Percentiles rank a stretch among this genome's conserved stretches.
Evolutionary conservation across 441 rosid species (phyloP).

Genomic region (Adansonia gregorii): DNA sequence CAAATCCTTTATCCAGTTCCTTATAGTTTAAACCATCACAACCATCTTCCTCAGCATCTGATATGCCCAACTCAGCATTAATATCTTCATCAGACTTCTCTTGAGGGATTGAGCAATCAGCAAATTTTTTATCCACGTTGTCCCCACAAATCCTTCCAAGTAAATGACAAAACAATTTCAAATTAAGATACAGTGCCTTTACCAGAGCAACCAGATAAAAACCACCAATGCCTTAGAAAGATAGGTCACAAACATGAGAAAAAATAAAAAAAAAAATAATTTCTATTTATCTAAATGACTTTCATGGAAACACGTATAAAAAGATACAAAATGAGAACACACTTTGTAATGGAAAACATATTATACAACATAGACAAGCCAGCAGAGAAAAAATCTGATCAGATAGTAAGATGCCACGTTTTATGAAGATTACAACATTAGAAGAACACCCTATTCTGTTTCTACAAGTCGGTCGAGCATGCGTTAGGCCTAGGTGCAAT

Average conservation of each 20-base stretch:
- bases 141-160: constrained; percentile 81
- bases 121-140: constrained; percentile 63
- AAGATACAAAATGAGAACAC: background rate
- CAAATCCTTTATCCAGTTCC: constrained; percentile 58
- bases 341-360: constrained; percentile 8
- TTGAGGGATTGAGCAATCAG: constrained; percentile 83
- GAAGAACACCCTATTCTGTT: constrained; percentile 1
- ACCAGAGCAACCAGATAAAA: background rate
- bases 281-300: background rate
- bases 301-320: background rate
- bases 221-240: background rate
- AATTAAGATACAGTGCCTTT: background rate
- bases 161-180: constrained; percentile 17
- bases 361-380: background rate
- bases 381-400: background rate
- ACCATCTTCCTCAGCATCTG: constrained; percentile 87
- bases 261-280: background rate
- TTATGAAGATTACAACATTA: constrained; percentile 10
- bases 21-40: constrained; percentile 51
- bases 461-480: constrained; percentile 5
- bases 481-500: background rate
- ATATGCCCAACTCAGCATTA: constrained; percentile 88
- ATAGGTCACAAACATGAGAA: background rate
- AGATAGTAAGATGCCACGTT: background rate
- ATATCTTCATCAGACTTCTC: constrained; percentile 95